phyloP scores from a whole-genome alignment of 2,329 filamentous ascomycete species.

The Talaromyces islandicus region DNA sequence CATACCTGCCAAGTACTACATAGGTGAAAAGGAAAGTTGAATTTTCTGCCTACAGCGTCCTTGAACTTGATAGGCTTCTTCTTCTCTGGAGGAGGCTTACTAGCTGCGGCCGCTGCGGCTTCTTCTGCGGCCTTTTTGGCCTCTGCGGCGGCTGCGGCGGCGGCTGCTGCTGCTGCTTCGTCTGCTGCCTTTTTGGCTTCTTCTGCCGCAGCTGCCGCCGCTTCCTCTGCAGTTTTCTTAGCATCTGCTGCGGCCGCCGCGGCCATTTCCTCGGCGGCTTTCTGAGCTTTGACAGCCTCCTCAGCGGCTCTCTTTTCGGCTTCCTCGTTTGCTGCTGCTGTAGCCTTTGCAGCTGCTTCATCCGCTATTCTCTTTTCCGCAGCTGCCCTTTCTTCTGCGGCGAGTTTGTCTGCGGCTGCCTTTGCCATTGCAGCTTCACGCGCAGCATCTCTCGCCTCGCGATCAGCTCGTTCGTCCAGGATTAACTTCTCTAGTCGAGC shows the following conservation, averaged over 20 bases:
- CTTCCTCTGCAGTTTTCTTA: conserved; percentile 38
- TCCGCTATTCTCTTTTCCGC: conserved; percentile 35
- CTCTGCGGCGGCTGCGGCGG: conserved; percentile 41
- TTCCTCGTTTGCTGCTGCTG: conserved; percentile 44
- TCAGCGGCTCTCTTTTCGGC: conserved; percentile 33
- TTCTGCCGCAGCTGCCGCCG: conserved; percentile 38
- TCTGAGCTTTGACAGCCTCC: conserved; percentile 37
- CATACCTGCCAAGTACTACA: conserved; percentile 78
- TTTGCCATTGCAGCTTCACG: conserved; percentile 44
- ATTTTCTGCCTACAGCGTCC: conserved; percentile 85
- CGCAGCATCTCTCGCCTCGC: conserved; percentile 35
- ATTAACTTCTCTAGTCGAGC: conserved; percentile 57
- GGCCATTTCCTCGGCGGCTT: conserved; percentile 35
- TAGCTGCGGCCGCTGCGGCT: conserved; percentile 25
- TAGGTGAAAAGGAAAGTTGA: conserved; percentile 81
- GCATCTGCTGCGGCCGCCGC: conserved; percentile 37
- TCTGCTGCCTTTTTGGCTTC: conserved; percentile 40
- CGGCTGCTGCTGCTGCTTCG: conserved; percentile 44
- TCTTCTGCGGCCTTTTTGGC: conserved; percentile 28
- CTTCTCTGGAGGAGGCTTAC: conserved; percentile 46
- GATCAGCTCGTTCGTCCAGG: conserved; percentile 37
- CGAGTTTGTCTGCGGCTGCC: conserved; percentile 41
- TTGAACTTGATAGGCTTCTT: conserved; percentile 82
- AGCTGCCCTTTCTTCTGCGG: conserved; percentile 34
- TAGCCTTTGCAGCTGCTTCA: conserved; percentile 29